Evolutionary conservation across 441 rosid species (phyloP).

Genomic region (Croton setiger): DNA sequence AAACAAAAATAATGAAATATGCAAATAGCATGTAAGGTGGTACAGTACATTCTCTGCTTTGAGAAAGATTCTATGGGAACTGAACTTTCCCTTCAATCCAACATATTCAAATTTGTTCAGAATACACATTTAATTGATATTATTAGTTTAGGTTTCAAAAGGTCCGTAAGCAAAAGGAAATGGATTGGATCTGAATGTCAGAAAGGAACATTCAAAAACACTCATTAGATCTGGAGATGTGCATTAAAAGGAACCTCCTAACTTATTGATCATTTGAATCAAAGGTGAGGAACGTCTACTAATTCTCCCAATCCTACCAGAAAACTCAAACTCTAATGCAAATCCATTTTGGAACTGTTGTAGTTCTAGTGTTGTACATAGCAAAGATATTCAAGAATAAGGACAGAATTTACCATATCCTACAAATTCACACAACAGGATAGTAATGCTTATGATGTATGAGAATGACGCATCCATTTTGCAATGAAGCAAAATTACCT

Average conservation of each 20-base stretch:
- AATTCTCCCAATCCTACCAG: background rate
- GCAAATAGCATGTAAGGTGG: background rate
- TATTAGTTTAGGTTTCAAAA: background rate
- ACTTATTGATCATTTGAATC: background rate
- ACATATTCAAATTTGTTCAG: background rate
- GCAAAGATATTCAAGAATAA: too few relatives aligned
- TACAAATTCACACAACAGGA: background rate
- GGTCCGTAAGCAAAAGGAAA: background rate
- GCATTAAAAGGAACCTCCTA: background rate
- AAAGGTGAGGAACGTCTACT: background rate
- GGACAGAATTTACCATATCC: too few relatives aligned
- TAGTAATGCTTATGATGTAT: background rate
- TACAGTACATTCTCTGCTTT: background rate
- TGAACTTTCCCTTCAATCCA: background rate
- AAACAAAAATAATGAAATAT: background rate
- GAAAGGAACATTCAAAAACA: background rate
- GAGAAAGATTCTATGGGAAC: background rate
- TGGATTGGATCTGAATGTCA: background rate
- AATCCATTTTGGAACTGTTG: background rate
- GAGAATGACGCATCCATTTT: background rate
- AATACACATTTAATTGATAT: background rate
- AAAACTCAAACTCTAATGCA: background rate
- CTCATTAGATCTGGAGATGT: background rate
- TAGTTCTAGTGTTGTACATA: too few relatives aligned
- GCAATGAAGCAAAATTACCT: conserved; percentile 42